phyloP scores from a whole-genome alignment of 208 protist genomes.

The Acanthamoeba lenticulata region DNA sequence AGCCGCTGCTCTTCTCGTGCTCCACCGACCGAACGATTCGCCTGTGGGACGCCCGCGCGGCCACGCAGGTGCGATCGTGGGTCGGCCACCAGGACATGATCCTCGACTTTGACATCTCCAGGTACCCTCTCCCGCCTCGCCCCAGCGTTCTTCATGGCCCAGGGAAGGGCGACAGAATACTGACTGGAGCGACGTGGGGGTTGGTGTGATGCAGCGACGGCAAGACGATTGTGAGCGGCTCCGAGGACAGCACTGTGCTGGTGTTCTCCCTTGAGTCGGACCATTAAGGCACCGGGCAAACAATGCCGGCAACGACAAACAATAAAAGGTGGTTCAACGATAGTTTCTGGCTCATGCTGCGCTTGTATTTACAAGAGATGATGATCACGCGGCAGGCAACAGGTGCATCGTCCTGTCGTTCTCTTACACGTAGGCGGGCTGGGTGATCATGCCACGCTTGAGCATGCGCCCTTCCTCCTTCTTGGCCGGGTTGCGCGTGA shows the following conservation, averaged over 20 bases:
- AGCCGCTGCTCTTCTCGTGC: constrained; percentile 45
- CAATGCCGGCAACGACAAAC: no score
- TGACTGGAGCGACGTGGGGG: neutral
- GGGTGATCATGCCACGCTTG: constrained; percentile 16
- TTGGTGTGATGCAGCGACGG: neutral
- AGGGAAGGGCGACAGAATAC: no score
- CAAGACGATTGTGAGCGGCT: constrained; percentile 10
- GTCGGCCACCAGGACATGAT: constrained; percentile 46
- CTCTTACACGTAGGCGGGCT: neutral
- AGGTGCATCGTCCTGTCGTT: no score
- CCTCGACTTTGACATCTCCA: constrained; percentile 50
- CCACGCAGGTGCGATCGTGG: neutral
- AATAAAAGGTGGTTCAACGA: no score
- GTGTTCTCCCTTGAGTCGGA: neutral
- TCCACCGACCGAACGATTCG: constrained; percentile 18
- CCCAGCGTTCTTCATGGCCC: neutral
- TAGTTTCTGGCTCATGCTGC: no score
- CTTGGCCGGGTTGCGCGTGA: constrained; percentile 23
- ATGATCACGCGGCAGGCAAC: no score
- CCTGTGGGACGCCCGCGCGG: constrained; percentile 24
- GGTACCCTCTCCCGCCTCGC: neutral
- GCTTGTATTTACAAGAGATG: no score
- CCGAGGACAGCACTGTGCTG: constrained; percentile 7
- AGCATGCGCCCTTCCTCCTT: constrained; percentile 19
- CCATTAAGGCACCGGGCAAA: no score